Percentiles rank a stretch among this genome's conserved stretches.
phyloP scores from a whole-genome alignment of 495 filamentous ascomycete species.

The Penicillium riverlandense region DNA sequence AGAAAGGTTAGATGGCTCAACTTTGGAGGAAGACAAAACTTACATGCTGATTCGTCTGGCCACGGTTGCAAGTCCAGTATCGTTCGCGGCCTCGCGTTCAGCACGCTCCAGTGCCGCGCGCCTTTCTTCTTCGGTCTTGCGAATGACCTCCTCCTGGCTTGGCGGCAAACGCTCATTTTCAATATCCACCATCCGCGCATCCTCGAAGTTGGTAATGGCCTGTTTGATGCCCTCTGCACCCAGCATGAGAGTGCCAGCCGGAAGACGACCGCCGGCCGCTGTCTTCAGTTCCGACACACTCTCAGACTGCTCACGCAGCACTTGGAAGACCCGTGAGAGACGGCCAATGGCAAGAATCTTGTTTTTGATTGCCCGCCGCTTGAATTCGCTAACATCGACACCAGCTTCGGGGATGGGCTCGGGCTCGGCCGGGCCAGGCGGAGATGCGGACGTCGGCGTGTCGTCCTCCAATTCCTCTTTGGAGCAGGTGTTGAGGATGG shows the following conservation, averaged over 20 bases:
- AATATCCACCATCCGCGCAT: constrained; percentile 94
- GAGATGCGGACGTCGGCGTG: constrained; percentile 53
- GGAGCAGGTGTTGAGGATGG: constrained; percentile 94
- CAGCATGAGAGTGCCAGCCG: constrained; percentile 94
- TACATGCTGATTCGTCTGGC: constrained; percentile 94
- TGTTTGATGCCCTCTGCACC: constrained; percentile 98
- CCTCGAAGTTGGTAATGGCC: constrained; percentile 95
- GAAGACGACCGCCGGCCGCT: constrained; percentile 84
- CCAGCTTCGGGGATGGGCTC: constrained; percentile 46
- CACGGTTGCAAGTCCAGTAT: constrained; percentile 73
- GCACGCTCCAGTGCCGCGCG: constrained; percentile 79
- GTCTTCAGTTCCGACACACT: constrained; percentile 96
- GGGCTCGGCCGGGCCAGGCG: constrained; percentile 63
- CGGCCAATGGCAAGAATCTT: constrained; percentile 98
- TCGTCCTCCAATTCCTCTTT: constrained; percentile 93
- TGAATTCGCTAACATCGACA: constrained; percentile 80
- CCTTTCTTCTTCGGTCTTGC: constrained; percentile 69
- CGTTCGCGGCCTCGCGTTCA: constrained; percentile 80
- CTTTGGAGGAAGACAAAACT: constrained; percentile 29
- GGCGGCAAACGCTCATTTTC: constrained; percentile 94
- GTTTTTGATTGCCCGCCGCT: constrained; percentile 95
- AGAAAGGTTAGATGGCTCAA: constrained; percentile 2
- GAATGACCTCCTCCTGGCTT: constrained; percentile 81
- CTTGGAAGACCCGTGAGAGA: constrained; percentile 96
- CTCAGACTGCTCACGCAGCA: constrained; percentile 94